Percentiles rank a stretch among this genome's conserved stretches.
These are phyloP conservation scores for Pterocarpus santalinus DNA, from an alignment of 306 rosid genomes.

Conservation along the genomic window DNA sequence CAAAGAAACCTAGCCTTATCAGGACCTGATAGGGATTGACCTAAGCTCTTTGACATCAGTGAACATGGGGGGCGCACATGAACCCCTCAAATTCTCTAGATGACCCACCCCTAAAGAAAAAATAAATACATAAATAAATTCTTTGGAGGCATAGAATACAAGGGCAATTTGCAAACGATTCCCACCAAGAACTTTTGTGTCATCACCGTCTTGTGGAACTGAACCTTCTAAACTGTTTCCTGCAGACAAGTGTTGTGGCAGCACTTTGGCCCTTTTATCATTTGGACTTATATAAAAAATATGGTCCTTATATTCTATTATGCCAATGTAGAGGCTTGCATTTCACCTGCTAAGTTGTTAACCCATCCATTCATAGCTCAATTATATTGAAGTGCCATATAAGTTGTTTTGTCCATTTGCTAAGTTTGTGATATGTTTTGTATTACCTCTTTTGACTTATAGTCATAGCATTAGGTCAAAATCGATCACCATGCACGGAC, in stretches of 20 bases:
- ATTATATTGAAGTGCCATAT: neutral
- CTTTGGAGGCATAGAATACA: slow-evolving; percentile 25
- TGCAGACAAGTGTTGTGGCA: slow-evolving; percentile 41
- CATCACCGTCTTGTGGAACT: slow-evolving; percentile 32
- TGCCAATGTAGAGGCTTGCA: neutral
- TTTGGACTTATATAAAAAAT: neutral
- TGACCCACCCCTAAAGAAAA: slow-evolving; percentile 32
- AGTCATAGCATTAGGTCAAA: slow-evolving; percentile 15
- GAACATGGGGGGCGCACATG: slow-evolving; percentile 65
- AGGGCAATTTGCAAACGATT: slow-evolving; percentile 37
- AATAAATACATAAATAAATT: neutral
- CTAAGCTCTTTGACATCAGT: slow-evolving; percentile 52
- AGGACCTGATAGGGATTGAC: slow-evolving; percentile 54
- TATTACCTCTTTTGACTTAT: slow-evolving; percentile 1
- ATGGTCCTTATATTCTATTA: slow-evolving; percentile 18
- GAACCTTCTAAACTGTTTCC: slow-evolving; percentile 43
- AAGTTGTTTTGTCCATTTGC: slow-evolving; percentile 25
- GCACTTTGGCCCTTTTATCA: slow-evolving; percentile 44
- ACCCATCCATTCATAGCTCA: neutral
- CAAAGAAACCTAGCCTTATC: slow-evolving; percentile 62
- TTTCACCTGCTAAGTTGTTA: slow-evolving; percentile 1
- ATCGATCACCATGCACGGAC: neutral
- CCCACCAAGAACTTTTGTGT: slow-evolving; percentile 39
- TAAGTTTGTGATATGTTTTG: slow-evolving; percentile 32
- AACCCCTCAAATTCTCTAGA: slow-evolving; percentile 48